Conservation (phyloP, 2,329 filamentous ascomycete genomes). For the Colletotrichum viniferum region DNA sequence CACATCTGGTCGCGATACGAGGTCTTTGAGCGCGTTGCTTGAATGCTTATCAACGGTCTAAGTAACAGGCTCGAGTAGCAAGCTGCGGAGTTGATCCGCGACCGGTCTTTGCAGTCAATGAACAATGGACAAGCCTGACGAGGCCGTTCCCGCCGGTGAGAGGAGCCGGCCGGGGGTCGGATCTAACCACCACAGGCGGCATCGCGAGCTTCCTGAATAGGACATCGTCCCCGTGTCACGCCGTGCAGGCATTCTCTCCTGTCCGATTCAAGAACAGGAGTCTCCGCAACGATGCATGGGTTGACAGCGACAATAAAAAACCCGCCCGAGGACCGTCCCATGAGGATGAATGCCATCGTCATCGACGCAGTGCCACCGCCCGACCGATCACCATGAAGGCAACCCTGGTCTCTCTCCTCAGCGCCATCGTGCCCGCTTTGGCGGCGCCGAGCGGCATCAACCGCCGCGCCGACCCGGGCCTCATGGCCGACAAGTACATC, state of each 20-base stretch:
- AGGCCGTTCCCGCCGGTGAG: background rate
- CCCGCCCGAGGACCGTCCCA: background rate
- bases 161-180: conserved; percentile 10
- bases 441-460: background rate
- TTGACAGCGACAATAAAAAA: background rate
- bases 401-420: background rate
- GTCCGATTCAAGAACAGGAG: background rate
- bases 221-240: conserved; percentile 10
- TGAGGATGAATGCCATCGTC: background rate
- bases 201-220: conserved; percentile 12
- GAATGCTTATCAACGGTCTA: background rate
- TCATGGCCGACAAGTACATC: conserved; percentile 48
- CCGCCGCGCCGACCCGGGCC: background rate
- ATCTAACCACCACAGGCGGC: conserved; percentile 2
- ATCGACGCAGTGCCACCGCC: background rate
- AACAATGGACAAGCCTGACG: background rate
- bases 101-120: background rate
- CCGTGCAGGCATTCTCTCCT: background rate
- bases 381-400: conserved; percentile 5
- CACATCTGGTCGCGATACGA: background rate
- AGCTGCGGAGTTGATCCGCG: background rate
- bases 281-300: background rate
- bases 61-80: background rate
- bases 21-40: background rate
- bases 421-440: background rate